phyloP scores from a whole-genome alignment of 164 flowering plant genomes.

The Aristolochia contorta region DNA sequence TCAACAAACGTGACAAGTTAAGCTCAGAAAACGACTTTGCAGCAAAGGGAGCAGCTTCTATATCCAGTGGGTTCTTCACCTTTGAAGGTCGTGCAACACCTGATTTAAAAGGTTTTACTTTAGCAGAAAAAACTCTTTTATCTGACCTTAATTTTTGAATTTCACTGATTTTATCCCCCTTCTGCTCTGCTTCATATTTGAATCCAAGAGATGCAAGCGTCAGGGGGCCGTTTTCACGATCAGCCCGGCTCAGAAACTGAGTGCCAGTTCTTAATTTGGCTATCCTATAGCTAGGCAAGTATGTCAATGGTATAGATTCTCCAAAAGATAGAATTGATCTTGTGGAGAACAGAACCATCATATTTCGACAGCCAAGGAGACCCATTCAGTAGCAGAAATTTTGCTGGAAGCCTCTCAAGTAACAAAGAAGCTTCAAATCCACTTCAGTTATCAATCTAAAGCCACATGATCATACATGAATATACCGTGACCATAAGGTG shows the following conservation, averaged over 20 bases:
- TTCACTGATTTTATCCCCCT: slow-evolving; percentile 10
- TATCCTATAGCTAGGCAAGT: slow-evolving; percentile 18
- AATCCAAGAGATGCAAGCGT: slow-evolving; percentile 44
- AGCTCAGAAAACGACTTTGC: slow-evolving; percentile 76
- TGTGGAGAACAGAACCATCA: slow-evolving; percentile 37
- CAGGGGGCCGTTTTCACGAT: slow-evolving; percentile 23
- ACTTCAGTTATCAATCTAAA: too few relatives aligned
- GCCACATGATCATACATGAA: too few relatives aligned
- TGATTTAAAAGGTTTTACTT: slow-evolving; percentile 22
- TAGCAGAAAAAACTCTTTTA: slow-evolving; percentile 20
- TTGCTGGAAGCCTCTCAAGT: neutral
- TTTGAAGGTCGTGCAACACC: slow-evolving; percentile 6
- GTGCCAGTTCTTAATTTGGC: slow-evolving; percentile 22
- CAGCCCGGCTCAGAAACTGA: slow-evolving; percentile 15
- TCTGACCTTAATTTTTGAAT: slow-evolving; percentile 15
- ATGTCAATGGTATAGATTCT: slow-evolving; percentile 27
- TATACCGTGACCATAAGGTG: too few relatives aligned
- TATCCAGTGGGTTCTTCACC: slow-evolving; percentile 28
- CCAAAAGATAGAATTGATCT: slow-evolving; percentile 44
- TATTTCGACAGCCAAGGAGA: slow-evolving; percentile 14
- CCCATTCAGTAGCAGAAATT: neutral
- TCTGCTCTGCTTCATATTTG: slow-evolving; percentile 12
- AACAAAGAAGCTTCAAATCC: neutral
- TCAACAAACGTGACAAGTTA: slow-evolving; percentile 48
- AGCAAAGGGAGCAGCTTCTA: slow-evolving; percentile 54